Evolutionary conservation across 192 early-diverging fungal genomes (phyloP).

Genomic region (Entrophospora sp.): DNA sequence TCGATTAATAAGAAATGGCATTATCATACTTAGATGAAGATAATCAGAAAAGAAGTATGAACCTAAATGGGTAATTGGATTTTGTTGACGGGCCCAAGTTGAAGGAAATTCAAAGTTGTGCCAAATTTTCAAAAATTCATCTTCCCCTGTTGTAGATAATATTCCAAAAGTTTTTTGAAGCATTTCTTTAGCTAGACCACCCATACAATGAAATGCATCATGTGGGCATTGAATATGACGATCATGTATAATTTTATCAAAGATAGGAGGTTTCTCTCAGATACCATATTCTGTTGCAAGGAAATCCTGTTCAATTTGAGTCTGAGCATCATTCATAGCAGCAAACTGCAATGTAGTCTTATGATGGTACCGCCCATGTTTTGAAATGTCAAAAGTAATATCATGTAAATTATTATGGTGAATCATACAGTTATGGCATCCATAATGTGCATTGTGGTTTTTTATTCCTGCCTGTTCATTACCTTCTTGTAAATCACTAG

Average conservation of each 20-base stretch:
- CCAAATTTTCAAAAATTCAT: not conserved
- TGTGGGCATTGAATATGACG: not conserved
- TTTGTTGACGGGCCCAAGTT: not conserved
- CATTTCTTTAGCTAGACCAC: not conserved
- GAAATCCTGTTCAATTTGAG: not conserved
- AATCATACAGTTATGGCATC: not conserved
- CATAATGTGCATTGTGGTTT: not conserved
- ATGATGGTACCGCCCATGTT: not conserved
- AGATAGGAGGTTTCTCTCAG: not conserved
- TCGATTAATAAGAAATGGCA: not conserved
- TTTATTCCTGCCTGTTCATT: not conserved
- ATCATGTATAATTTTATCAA: not conserved
- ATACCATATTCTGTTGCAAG: not conserved
- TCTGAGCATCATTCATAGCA: not conserved
- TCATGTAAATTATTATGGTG: not conserved
- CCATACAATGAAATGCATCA: not conserved
- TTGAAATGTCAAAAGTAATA: not conserved
- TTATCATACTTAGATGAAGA: not conserved
- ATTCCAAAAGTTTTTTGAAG: not conserved
- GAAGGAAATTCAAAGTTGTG: not conserved
- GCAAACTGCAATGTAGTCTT: not conserved
- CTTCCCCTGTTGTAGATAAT: not conserved
- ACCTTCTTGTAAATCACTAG: not conserved
- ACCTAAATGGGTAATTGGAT: not conserved
- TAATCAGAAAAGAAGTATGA: not conserved